Evolutionary conservation across 176 grass and related monocot species (phyloP).

Genomic region (Hyparrhenia diplandra): DNA sequence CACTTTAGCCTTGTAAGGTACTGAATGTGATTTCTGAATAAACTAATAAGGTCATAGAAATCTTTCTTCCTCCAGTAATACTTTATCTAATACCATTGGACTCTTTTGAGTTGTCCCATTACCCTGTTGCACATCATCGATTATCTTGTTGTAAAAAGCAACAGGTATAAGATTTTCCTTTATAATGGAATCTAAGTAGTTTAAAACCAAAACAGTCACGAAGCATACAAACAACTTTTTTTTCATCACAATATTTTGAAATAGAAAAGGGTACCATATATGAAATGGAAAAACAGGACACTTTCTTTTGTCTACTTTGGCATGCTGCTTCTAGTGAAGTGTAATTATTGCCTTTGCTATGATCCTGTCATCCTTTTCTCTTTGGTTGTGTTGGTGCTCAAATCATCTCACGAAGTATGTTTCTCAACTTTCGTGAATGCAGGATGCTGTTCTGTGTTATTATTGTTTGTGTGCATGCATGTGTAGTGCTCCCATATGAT

Average conservation of each 20-base stretch:
- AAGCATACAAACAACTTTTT: background rate
- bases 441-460: conserved; percentile 11
- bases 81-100: background rate
- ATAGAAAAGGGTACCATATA: background rate
- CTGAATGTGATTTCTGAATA: background rate
- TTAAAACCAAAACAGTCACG: background rate
- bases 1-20: background rate
- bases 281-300: background rate
- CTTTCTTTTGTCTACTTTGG: conserved; percentile 5
- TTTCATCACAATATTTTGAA: conserved; percentile 2
- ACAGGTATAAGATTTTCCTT: background rate
- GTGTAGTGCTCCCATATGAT: conserved; percentile 22
- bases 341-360: conserved; percentile 12
- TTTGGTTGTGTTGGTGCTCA: conserved; percentile 28
- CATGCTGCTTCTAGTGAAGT: conserved; percentile 20
- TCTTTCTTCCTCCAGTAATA: background rate
- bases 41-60: background rate
- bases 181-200: background rate
- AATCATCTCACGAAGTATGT: background rate
- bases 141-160: background rate
- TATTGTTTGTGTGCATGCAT: conserved; percentile 28
- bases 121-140: conserved; percentile 7
- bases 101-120: background rate
- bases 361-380: background rate
- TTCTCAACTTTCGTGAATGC: conserved; percentile 15